Evolutionary conservation across 768 basidiomycete species (phyloP), one percentile per base, ranked within the genome.

Genomic region (Myochromella boudieri): DNA sequence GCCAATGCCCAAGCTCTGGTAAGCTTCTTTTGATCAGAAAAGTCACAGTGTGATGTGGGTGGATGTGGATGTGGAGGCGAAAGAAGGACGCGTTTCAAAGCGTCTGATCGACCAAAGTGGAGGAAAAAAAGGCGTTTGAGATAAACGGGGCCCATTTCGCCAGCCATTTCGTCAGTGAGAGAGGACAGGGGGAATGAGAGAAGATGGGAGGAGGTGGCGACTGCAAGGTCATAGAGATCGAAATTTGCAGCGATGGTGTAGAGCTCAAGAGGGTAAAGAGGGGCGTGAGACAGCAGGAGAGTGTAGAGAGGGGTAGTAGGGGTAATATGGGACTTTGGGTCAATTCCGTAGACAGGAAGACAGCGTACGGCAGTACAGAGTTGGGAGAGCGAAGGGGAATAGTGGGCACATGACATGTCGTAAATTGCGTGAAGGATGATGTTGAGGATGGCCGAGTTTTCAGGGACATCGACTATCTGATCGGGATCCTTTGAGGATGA

Each of bases 1-100:
- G 89, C 88, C 25, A 91, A 67, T 11, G 88, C 86, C 88, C 88
- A 91, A 4, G 88, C 88, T 36, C 88, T 69, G 9, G 85, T 85
- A 28, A 91, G 58, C 59, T 80, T 87, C 68, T 89, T 90, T 67
- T 91, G 88, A 58, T 88, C 84, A 0, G 74, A 64, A 57, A 85
- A 84, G 61, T 88, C 86, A 55, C 89, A 91, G 17, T 63, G 60
- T 4, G 72, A 57, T 0, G 80, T 89, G 12, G 89, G 85, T n/a
- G 82, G 70, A 60, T 91, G 89, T 2, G 84, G 82, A 44, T 80
- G 79, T 3, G 89, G 89, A 0, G 88, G 89, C 3, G 84, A 78
- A 4, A 86, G 71, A 11, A 92, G 70, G 17, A 91, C 77, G 25
- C 87, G 80, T 61, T 91, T 92, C 25, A 92, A 74, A 8, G 89